A percentile compares a stretch with the other conserved stretches of the same genome.
Evolutionary conservation across 805 yeast genomes (phyloP).

Genomic region (Nakazawaea holstii): DNA sequence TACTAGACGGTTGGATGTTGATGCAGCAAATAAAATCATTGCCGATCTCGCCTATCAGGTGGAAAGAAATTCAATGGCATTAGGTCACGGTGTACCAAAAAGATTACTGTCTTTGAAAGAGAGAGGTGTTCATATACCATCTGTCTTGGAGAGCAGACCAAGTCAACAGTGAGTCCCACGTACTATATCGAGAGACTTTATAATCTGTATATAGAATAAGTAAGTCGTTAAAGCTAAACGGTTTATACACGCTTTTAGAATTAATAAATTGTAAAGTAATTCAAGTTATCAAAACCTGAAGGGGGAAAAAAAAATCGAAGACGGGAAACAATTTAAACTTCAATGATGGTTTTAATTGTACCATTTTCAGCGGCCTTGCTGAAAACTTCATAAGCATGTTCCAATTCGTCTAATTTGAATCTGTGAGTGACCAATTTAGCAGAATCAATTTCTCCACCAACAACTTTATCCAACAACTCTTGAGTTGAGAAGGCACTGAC

Average conservation of each 20-base stretch:
- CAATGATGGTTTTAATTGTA: slow-evolving; percentile 43
- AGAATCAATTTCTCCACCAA: slow-evolving; percentile 36
- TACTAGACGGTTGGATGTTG: slow-evolving; percentile 21
- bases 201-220: neutral
- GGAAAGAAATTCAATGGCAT: slow-evolving; percentile 16
- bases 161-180: neutral
- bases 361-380: slow-evolving; percentile 46
- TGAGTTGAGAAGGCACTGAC: slow-evolving; percentile 41
- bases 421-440: slow-evolving; percentile 54
- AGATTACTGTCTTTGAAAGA: slow-evolving; percentile 20
- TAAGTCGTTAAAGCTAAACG: neutral
- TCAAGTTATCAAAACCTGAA: neutral
- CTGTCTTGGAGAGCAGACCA: slow-evolving; percentile 7
- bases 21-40: slow-evolving; percentile 29
- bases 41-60: slow-evolving; percentile 29
- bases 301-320: neutral
- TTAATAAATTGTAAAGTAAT: neutral
- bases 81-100: slow-evolving; percentile 36
- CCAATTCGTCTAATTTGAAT: slow-evolving; percentile 48
- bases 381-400: slow-evolving; percentile 58
- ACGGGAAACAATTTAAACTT: neutral
- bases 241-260: neutral
- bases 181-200: neutral
- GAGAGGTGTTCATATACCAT: slow-evolving; percentile 19
- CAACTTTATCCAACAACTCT: slow-evolving; percentile 30